phyloP scores from a whole-genome alignment of 2,329 filamentous ascomycete species.

The Aspergillus ochraceoroseus region DNA sequence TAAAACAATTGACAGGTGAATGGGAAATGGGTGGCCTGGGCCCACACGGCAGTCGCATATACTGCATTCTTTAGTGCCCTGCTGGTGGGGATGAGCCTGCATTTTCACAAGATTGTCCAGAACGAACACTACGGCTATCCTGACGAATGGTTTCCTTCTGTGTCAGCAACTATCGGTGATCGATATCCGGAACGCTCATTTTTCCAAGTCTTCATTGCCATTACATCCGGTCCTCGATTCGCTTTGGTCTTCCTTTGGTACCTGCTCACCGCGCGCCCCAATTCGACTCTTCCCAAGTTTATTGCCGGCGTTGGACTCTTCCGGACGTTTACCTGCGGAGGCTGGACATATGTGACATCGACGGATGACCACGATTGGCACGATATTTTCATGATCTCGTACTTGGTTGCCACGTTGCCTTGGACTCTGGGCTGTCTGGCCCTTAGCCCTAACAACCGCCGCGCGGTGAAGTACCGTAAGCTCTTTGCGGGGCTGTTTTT shows the following conservation, averaged over 20 bases:
- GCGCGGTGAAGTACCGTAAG: slow-evolving; percentile 83
- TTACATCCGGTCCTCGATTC: slow-evolving; percentile 91
- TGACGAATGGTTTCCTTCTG: slow-evolving; percentile 93
- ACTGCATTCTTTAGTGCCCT: slow-evolving; percentile 79
- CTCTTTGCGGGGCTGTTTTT: slow-evolving; percentile 80
- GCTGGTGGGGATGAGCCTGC: slow-evolving; percentile 70
- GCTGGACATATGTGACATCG: slow-evolving; percentile 97
- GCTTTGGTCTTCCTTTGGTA: slow-evolving; percentile 89
- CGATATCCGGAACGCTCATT: slow-evolving; percentile 93
- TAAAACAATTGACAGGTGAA: slow-evolving; percentile 54
- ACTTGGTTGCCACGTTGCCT: slow-evolving; percentile 85
- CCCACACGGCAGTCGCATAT: slow-evolving; percentile 80
- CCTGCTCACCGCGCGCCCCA: slow-evolving; percentile 72
- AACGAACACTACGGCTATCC: slow-evolving; percentile 96
- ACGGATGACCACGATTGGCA: slow-evolving; percentile 99
- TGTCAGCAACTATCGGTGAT: slow-evolving; percentile 95
- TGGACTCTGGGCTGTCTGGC: slow-evolving; percentile 91
- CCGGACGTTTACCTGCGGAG: slow-evolving; percentile 87
- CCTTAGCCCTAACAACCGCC: slow-evolving; percentile 77
- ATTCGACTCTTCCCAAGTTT: slow-evolving; percentile 71
- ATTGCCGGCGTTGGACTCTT: slow-evolving; percentile 75
- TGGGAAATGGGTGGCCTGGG: slow-evolving; percentile 84
- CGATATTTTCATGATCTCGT: slow-evolving; percentile 99
- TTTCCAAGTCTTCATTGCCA: slow-evolving; percentile 95
- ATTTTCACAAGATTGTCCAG: slow-evolving; percentile 95